Evolutionary conservation across 345 rosid species (phyloP), one percentile per base, ranked within the genome.

Genomic region (Eucalyptus pauciflora): DNA sequence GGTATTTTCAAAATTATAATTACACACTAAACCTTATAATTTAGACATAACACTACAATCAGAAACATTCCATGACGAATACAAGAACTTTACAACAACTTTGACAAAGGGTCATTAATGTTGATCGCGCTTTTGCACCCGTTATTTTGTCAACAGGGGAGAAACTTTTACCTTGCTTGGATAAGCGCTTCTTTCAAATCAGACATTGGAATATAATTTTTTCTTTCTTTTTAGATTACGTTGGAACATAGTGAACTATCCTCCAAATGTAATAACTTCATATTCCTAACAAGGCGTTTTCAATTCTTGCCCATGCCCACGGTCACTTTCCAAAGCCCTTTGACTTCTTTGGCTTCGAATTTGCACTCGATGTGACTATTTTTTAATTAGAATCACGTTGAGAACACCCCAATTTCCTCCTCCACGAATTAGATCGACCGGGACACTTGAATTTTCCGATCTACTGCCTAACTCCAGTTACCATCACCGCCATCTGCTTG

Each of bases 1-100:
- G 27, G 20, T 20, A 41, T 20, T 18, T 76, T 20, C 2, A 1
- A 76, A 76, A 76, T 41, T 41, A 76, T 18, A 20, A 41, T 37
- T 0, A 20, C 1, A 1, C 13, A 9, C 3, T 2, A 24, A 24
- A 56, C 62, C 62, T 56, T 56, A 0, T 22, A 0, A 56, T 56
- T 24, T 56, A 56, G 1, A 56, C 29, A 24, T 2, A 10, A 56
- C 62, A 24, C 62, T 56, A 8, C 6, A 56, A 10, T 56, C 29
- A 22, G 0, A 56, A 56, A 56, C 62, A 56, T 56, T 24, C 62
- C 62, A 56, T 24, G 27, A 24, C 13, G 0, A 22, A 1, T 24
- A 22, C 13, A 24, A 24, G 29, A 10, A 56, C 62, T 56, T 69
- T 33, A 33, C 6, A 69, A 31, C 18, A 4, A 69, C 20, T 33